A percentile compares a stretch with the other conserved stretches of the same genome.
Evolutionary conservation across 2,329 filamentous ascomycete species (phyloP).

Genomic region (Cryphonectria japonica): DNA sequence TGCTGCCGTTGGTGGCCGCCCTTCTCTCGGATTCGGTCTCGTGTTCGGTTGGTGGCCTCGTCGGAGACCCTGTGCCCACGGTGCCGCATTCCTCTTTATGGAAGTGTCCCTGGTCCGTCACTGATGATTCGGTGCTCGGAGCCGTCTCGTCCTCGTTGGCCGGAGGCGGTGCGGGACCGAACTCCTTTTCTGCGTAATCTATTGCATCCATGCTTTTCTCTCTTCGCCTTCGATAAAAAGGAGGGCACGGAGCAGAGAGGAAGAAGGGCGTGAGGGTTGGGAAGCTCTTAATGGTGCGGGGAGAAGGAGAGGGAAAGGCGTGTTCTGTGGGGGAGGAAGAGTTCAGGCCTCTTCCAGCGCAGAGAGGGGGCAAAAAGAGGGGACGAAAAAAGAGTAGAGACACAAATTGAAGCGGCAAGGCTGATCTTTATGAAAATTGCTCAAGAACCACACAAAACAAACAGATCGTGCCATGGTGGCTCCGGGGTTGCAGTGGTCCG

Average conservation of each 20-base stretch:
- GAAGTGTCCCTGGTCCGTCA: background rate
- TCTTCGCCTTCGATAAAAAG: background rate
- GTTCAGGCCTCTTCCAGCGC: background rate
- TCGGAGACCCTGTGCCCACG: background rate
- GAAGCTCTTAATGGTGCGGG: background rate
- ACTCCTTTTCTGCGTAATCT: constrained; percentile 7
- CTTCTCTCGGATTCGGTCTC: background rate
- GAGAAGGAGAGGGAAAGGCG: background rate
- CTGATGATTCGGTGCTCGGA: background rate
- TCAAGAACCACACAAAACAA: background rate
- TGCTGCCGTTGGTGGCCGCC: background rate
- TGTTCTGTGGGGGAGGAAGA: background rate
- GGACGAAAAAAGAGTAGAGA: background rate
- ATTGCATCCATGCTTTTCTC: background rate
- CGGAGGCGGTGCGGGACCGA: background rate
- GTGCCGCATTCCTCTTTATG: constrained; percentile 1
- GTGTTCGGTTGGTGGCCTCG: background rate
- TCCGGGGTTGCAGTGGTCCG: background rate
- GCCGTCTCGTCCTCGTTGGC: constrained; percentile 1
- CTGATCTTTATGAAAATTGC: background rate
- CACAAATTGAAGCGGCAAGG: background rate
- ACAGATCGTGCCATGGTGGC: background rate
- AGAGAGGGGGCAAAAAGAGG: background rate
- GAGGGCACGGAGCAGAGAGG: background rate
- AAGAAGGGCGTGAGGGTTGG: too few relatives aligned